A percentile compares a stretch with the other conserved stretches of the same genome.
Conservation (phyloP, 495 filamentous ascomycete genomes). For the Niebla homalea region DNA sequence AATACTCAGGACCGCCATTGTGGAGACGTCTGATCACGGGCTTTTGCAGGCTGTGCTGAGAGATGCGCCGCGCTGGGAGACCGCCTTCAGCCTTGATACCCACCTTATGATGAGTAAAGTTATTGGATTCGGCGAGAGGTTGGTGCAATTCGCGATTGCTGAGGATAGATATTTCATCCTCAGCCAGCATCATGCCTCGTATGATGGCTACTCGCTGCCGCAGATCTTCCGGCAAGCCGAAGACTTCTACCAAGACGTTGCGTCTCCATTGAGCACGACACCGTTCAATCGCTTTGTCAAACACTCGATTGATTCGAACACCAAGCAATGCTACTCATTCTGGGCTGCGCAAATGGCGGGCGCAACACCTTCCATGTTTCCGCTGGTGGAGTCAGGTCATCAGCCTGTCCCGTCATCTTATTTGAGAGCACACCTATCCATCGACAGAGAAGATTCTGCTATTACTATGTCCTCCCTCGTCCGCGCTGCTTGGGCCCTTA, state of each 20-base stretch:
- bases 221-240: too few relatives aligned
- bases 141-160: background rate
- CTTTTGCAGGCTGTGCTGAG: background rate
- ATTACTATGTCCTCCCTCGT: constrained; percentile 10
- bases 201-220: background rate
- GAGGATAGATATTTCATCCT: background rate
- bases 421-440: too few relatives aligned
- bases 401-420: too few relatives aligned
- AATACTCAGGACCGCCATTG: background rate
- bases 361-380: too few relatives aligned
- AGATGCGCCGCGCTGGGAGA: background rate
- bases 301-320: too few relatives aligned
- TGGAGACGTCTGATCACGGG: background rate
- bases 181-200: background rate
- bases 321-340: too few relatives aligned
- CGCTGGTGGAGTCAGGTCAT: too few relatives aligned
- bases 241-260: too few relatives aligned
- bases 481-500: constrained; percentile 26
- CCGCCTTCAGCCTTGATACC: background rate
- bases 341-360: too few relatives aligned
- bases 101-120: background rate
- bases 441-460: background rate
- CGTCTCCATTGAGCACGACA: too few relatives aligned
- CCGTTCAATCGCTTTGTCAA: too few relatives aligned
- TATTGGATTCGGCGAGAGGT: background rate